Evolutionary conservation across 306 rosid genomes (phyloP).

Genomic region (Cicer judaicum): DNA sequence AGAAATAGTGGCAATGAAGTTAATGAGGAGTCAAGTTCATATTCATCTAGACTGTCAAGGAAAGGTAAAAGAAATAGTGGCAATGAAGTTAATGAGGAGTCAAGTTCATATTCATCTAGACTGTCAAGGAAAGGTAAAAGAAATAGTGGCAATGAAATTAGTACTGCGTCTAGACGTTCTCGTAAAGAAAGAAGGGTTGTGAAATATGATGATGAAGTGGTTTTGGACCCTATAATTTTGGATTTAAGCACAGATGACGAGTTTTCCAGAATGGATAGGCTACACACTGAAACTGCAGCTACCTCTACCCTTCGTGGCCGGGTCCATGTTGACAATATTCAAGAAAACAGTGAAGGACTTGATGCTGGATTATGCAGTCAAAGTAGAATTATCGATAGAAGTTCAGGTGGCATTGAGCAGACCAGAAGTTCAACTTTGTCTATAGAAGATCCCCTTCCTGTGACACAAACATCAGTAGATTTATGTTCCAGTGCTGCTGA

Average conservation of each 20-base stretch:
- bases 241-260: conserved; percentile 50
- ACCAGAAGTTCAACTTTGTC: conserved; percentile 39
- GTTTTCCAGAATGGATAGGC: conserved; percentile 42
- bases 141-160: conserved; percentile 42
- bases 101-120: conserved; percentile 50
- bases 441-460: conserved; percentile 45
- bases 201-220: conserved; percentile 40
- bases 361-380: conserved; percentile 46
- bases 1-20: conserved; percentile 47
- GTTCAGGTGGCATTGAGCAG: conserved; percentile 51
- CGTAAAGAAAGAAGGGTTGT: conserved; percentile 58
- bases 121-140: conserved; percentile 57
- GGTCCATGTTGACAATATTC: conserved; percentile 39
- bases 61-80: conserved; percentile 55
- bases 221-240: conserved; percentile 41
- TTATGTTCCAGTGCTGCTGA: conserved; percentile 49
- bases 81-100: conserved; percentile 18
- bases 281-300: conserved; percentile 39
- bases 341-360: conserved; percentile 46
- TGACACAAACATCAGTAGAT: conserved; percentile 48
- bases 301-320: conserved; percentile 48
- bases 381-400: conserved; percentile 42
- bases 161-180: conserved; percentile 52
- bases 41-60: conserved; percentile 47
- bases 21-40: conserved; percentile 25